These are phyloP conservation scores for Diphasiastrum complanatum DNA, from an alignment of 83 land plant species.

Conservation along the genomic window DNA sequence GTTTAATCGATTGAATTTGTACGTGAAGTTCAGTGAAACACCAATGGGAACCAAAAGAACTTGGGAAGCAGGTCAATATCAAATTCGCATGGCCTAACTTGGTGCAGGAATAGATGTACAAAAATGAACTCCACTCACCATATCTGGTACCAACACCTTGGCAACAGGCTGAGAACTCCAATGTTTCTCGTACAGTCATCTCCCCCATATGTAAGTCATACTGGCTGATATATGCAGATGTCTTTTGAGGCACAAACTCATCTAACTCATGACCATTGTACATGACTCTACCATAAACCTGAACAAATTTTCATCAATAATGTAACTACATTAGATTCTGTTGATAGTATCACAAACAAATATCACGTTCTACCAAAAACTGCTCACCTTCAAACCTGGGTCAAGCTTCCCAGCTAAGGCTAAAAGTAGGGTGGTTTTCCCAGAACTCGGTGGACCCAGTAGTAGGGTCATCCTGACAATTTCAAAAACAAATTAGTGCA, in stretches of 20 bases:
- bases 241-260: conserved; percentile 37
- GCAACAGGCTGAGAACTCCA: conserved; percentile 27
- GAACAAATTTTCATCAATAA: no score
- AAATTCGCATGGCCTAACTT: not conserved
- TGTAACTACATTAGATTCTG: no score
- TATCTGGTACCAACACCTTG: conserved; percentile 28
- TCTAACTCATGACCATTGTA: conserved; percentile 32
- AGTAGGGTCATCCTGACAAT: no score
- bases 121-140: conserved; percentile 5
- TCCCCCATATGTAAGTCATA: conserved; percentile 25
- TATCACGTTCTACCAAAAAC: no score
- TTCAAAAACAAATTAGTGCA: no score
- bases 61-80: not conserved
- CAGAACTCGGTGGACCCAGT: no score
- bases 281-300: conserved; percentile 30
- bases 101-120: not conserved
- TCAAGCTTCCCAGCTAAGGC: no score
- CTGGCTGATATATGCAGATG: conserved; percentile 29
- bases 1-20: not conserved
- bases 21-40: not conserved
- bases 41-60: not conserved
- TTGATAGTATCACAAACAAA: no score
- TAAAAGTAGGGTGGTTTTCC: no score
- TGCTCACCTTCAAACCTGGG: no score
- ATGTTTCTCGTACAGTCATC: conserved; percentile 27